Evolutionary conservation across 441 rosid species (phyloP), one percentile per base, ranked within the genome.

Genomic region (Isatis lusitanica): DNA sequence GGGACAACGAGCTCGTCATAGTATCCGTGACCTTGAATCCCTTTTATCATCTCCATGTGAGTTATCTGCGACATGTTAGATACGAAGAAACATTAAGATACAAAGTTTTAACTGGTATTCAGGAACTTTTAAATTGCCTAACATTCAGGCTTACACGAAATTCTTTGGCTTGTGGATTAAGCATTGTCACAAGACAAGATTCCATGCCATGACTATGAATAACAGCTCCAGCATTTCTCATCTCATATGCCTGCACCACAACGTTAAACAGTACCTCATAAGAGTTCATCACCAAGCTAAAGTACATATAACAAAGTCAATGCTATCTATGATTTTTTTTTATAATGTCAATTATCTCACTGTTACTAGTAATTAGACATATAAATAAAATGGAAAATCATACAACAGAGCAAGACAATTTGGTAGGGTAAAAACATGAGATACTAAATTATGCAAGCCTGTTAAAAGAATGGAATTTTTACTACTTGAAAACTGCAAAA

Each of bases 21-120:
- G 71, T 93, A 95, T 59, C 97, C 97, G 70, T 95, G 99, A 75
- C 97, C 99, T 79, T 93, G 82, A 74, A 95, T 93, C 79, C 99
- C 99, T 82, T 95, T 95, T 64, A 95, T 90, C 99, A 95, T 90
- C 87, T 95, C 99, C 98, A 95, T 90, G 79, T 93, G 97, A 63
- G 97, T 89, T 74, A 91, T 87, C 98, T 95, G 84, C 42, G 73
- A 65, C 6, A 39, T 16, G 48, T 38, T 31, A 10, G 46, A 40
- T 56, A 79, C 11, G 56, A 76, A 56, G 52, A 58, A 9, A 74
- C 60, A 63, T 74, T 63, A 70, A 47, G 52, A 51, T 44, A 7
- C 2, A 64, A 60, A 74, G 36, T 48, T 71, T 65, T 59, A 21
- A 33, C 64, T 5, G 9, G 26, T 31, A 50, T 13, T 24, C 17